Evolutionary conservation across 2,329 filamentous ascomycete genomes (phyloP), one percentile per base, ranked within the genome.

Genomic region (Boeremia lycopersici): DNA sequence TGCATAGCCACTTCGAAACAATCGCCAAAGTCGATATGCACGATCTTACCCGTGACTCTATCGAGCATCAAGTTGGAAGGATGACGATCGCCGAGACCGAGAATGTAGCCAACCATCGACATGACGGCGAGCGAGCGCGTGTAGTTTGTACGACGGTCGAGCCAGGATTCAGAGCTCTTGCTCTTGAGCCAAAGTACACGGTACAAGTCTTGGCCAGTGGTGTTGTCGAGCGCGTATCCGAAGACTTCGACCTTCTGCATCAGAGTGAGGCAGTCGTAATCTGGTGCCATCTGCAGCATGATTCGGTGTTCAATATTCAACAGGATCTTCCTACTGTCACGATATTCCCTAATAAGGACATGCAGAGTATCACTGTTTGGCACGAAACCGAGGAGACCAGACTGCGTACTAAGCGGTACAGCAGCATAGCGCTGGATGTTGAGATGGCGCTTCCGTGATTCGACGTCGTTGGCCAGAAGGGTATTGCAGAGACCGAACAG

Each of bases 171-270:
- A 0, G 93, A 97, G 58, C 90, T 96, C 82, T 97, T 97, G 71
- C 91, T 96, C 85, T 99, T 99, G 64, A 99, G 84, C 95, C 96
- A 99, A 31, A 99, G 81, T 2, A 99, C 93, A 33, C 95, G 90
- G 77, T 99, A 99, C 25, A 99, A 82, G 78, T 99, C 95, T 74
- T 99, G 96, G 2, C 95, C 96, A 1, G 95, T 99, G 0, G 95
- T 99, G 74, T 99, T 99, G 78, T 99, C 96, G 56, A 99, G 87
- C 4, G 95, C 96, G 74, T 99, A 99, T 29, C 95, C 93, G 72
- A 99, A 99, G 10, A 99, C 95, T 76, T 99, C 96, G 0, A 99
- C 96, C 79, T 99, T 99, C 74, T 99, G 96, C 95, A 99, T 98
- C 31, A 99, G 84, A 0, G 96, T 98, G 41, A 99, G 86, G 69